A percentile compares a stretch with the other conserved stretches of the same genome.
phyloP scores from a whole-genome alignment of 2,329 filamentous ascomycete species.

The Xylariaceae sp. region DNA sequence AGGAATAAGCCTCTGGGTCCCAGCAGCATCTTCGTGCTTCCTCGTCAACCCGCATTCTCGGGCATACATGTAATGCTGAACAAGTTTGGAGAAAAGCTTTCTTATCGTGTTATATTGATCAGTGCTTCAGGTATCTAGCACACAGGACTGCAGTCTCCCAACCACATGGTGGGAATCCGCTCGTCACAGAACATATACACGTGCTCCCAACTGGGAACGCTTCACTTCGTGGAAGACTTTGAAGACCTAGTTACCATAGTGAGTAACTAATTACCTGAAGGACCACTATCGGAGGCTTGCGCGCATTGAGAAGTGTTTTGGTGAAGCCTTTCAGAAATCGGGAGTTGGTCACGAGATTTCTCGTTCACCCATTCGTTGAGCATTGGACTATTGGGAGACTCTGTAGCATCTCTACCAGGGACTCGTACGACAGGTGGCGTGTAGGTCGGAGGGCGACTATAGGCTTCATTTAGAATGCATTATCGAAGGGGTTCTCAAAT shows the following conservation, averaged over 20 bases:
- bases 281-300: neutral
- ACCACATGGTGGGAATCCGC: slow-evolving; percentile 4
- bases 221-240: slow-evolving; percentile 12
- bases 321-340: slow-evolving; percentile 23
- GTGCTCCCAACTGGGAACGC: neutral
- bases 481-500: slow-evolving; percentile 2
- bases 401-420: neutral
- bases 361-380: slow-evolving; percentile 22
- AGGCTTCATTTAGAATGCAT: slow-evolving; percentile 11
- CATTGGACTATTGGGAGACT: slow-evolving; percentile 11
- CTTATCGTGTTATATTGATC: too few species aligned
- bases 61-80: too few species aligned
- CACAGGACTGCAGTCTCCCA: slow-evolving; percentile 2
- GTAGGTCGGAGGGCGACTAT: too few species aligned
- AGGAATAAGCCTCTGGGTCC: neutral
- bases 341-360: slow-evolving; percentile 18
- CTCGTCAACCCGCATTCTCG: neutral
- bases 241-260: slow-evolving; percentile 10
- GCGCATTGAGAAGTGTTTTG: slow-evolving; percentile 18
- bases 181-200: slow-evolving; percentile 14
- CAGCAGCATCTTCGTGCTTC: slow-evolving; percentile 9
- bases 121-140: slow-evolving; percentile 9
- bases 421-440: too few species aligned
- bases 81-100: too few species aligned
- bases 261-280: slow-evolving; percentile 9